Evolutionary conservation across 129 eudicot species (phyloP), one percentile per base, ranked within the genome.

Genomic region (Sambucus nigra): DNA sequence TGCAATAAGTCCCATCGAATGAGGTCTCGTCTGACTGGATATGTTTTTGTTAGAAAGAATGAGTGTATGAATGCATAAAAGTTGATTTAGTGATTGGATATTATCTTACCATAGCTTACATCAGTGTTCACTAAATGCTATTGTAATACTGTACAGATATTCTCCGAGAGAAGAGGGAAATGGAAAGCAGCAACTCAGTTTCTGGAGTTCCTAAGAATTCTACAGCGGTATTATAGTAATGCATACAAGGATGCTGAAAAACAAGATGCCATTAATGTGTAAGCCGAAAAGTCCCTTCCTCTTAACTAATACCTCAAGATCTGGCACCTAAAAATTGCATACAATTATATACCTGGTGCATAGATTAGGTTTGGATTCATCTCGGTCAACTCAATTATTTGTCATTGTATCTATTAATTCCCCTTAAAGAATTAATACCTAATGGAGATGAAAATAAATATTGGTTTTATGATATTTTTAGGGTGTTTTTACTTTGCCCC

Each of bases 141-240:
- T 23, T 33, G 33, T 40, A 20, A 42, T 40, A 25, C 35, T 53
- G 13, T 39, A 67, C 63, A 92, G 99, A 92, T 92, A 77, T 92
- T 92, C 52, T 86, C 80, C 16, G 87, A 92, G 68, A 78, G 78
- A 64, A 80, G 94, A 77, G 99, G 99, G 49, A 96, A 92, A 47
- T 86, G 94, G 95, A 92, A 86, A 60, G 94, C 96, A 57, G 96
- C 95, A 38, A 92, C 96, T 21, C 99, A 86, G 68, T 86, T 96
- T 35, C 94, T 86, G 55, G 96, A 92, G 59, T 70, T 92, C 23
- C 68, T 92, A 47, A 82, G 94, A 78, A 92, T 91, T 60, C 71
- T 92, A 35, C 99, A 92, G 44, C 94, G 99, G 25, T 92, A 82
- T 66, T 92, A 86, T 39, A 92, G 94, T 56, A 92, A 86, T 60